Percentiles rank a stretch among this genome's conserved stretches.
These are phyloP conservation scores for Sphaceloma murrayae DNA, from an alignment of 2,329 filamentous ascomycete species.

Conservation along the genomic window DNA sequence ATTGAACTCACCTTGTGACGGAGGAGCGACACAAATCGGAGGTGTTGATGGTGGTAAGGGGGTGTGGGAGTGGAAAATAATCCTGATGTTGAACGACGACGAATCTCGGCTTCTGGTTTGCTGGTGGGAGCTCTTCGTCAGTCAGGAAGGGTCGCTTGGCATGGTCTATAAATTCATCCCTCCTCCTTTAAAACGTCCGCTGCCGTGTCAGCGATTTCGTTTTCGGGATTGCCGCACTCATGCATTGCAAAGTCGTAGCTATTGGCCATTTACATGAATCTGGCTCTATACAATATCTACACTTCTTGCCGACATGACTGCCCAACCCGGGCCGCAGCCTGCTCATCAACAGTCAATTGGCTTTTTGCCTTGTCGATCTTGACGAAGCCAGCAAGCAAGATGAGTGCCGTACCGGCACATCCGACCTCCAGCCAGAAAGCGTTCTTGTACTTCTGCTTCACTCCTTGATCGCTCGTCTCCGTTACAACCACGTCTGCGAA, in stretches of 20 bases:
- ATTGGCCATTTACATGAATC: background rate
- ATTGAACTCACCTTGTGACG: slow-evolving; percentile 5
- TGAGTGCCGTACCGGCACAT: slow-evolving; percentile 17
- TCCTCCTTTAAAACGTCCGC: background rate
- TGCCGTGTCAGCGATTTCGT: background rate
- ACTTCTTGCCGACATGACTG: background rate
- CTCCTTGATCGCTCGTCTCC: slow-evolving; percentile 7
- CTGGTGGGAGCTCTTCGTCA: background rate
- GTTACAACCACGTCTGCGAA: slow-evolving; percentile 23
- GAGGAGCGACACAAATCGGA: background rate
- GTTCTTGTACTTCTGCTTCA: slow-evolving; percentile 13
- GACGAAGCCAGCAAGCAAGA: slow-evolving; percentile 14
- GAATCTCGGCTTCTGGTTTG: background rate
- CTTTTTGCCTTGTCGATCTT: slow-evolving; percentile 43
- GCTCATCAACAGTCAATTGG: slow-evolving; percentile 50
- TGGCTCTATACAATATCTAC: background rate
- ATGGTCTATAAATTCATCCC: too few relatives aligned
- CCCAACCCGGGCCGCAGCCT: slow-evolving; percentile 23
- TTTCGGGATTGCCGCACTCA: too few relatives aligned
- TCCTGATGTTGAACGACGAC: background rate
- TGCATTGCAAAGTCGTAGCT: too few relatives aligned
- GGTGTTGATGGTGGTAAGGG: background rate
- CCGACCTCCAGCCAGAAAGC: slow-evolving; percentile 18
- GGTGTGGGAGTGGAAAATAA: background rate
- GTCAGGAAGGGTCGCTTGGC: background rate